Base-by-base conservation (phyloP, 352 stramenopile genomes). In the Nothophytophthora sp. region DNA sequence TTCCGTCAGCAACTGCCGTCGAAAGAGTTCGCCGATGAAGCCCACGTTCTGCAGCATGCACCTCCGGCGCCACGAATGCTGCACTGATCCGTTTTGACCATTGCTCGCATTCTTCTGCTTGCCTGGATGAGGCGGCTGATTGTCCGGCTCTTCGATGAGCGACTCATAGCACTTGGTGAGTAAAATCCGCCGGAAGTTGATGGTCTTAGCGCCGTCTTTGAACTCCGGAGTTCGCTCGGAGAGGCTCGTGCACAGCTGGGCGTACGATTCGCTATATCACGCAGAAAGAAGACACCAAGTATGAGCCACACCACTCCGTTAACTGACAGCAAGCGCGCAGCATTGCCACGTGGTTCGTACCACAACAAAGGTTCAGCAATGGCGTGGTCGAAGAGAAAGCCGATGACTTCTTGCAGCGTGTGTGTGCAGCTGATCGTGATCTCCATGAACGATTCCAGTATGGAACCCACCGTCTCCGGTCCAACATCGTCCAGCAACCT, bases 151-250 rank as follows among this genome's bases (percentile, higher is more conserved):
- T 69, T 90, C 82, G 33, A 92, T 79, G 13, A 92, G 67, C 13
- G 82, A 77, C 44, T 92, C 82, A 51, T 92, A 92, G 60, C 79
- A 92, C 33, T 82, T 81, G 18, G 78, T 90, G 11, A 92, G 66
- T 10, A 92, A 41, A 48, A 92, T 80, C 35, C 82, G 77, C 24
- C 82, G 76, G 44, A 92, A 92, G 37, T 90, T 92, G 46, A 92
- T 78, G 27, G 79, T 92, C 59, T 89, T 88, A 33, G 80, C 80
- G 18, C 82, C 82, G 48, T 92, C 73, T 62, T 91, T 89, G 48
- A 92, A 92, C 43, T 90, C 78, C 4, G 82, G 82, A 5, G 75
- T 88, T 5, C 67, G 70, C 37, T 92, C 73, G 28, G 82, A 78
- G 49, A 90, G 79, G 3, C 70, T 68, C 5, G 71, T 55, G 38